Base-by-base conservation (phyloP, 208 protist species). In the Leishmania guyanensis region DNA sequence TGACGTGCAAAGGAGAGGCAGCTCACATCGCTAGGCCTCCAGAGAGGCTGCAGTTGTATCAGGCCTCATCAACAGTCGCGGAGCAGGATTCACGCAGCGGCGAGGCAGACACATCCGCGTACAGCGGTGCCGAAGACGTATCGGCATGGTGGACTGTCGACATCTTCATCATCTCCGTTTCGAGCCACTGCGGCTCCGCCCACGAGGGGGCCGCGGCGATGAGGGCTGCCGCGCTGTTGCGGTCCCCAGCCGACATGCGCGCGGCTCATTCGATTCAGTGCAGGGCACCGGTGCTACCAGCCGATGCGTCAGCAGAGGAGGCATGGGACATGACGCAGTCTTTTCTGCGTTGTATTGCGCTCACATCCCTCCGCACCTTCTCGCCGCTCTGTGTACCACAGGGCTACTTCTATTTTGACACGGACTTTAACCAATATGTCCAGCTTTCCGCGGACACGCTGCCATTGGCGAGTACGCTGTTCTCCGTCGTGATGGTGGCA, bases 361-460 rank as follows among this genome's bases (percentile, higher is more conserved):
- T 85, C 12, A 69, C 78, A 2, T 78, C 74, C 20, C 68, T 75
- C 73, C 66, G 71, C 29, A 71, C 70, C 5, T 12, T 39, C 43
- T 84, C 65, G 58, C 77, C 58, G 46, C 79, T 22, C 0, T 88
- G 77, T 70, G 48, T 68, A 2, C 84, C 87, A 5, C 78, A 81
- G 53, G 85, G 65, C 0, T 88, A 91, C 73, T 85, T 88, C 76
- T 94, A 89, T 80, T 91, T 90, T 74, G 86, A 91, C 79, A 76
- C 75, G 16, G 85, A 90, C 68, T 91, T 92, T 48, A 69, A 84
- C 36, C 75, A 88, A 73, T 91, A 88, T 53, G 80, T 89, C 58
- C 74, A 78, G 62, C 84, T 94, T 46, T 86, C 81, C 20, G 76
- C 81, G 14, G 83, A 91, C 33, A 89, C 86, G 48, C 69, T 88